Conservation (phyloP, 805 yeast genomes). For the Cyberlindnera lachancei region DNA sequence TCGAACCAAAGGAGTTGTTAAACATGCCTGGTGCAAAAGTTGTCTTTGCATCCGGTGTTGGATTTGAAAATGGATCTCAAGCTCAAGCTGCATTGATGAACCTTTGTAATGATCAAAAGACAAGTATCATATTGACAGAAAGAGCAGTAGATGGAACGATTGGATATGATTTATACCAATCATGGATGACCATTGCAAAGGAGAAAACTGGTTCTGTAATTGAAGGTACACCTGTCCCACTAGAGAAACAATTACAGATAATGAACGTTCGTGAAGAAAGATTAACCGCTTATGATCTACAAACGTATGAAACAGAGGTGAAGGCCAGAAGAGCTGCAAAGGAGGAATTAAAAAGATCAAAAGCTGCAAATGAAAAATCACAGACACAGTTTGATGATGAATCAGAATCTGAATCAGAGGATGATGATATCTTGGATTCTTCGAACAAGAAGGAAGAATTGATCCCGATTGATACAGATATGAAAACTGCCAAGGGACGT, state of each 20-base stretch:
- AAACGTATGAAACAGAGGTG: slow-evolving; percentile 38
- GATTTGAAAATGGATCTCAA: slow-evolving; percentile 55
- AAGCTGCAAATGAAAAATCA: slow-evolving; percentile 19
- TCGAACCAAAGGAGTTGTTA: slow-evolving; percentile 47
- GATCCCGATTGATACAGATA: slow-evolving; percentile 27
- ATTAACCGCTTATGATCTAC: slow-evolving; percentile 43
- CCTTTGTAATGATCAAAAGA: slow-evolving; percentile 56
- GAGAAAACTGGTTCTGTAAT: slow-evolving; percentile 36
- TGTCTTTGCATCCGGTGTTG: slow-evolving; percentile 68
- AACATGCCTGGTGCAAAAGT: slow-evolving; percentile 65
- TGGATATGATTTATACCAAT: slow-evolving; percentile 40
- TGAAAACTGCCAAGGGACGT: slow-evolving; percentile 21
- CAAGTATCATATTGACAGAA: slow-evolving; percentile 73
- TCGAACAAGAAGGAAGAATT: slow-evolving; percentile 10
- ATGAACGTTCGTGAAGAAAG: slow-evolving; percentile 39
- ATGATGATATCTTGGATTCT: slow-evolving; percentile 21
- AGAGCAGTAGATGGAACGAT: slow-evolving; percentile 41
- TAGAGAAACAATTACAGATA: slow-evolving; percentile 36
- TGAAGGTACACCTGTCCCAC: slow-evolving; percentile 57
- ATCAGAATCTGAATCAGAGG: slow-evolving; percentile 19
- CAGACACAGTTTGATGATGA: slow-evolving; percentile 21
- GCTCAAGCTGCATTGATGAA: slow-evolving; percentile 44
- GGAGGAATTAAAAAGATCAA: slow-evolving; percentile 23
- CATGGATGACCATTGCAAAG: slow-evolving; percentile 37
- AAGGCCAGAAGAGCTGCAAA: slow-evolving; percentile 37